Percentiles rank a stretch among this genome's conserved stretches.
Evolutionary conservation across 1,139 yeast genomes (phyloP).

Genomic region (Taiozyma sp.): DNA sequence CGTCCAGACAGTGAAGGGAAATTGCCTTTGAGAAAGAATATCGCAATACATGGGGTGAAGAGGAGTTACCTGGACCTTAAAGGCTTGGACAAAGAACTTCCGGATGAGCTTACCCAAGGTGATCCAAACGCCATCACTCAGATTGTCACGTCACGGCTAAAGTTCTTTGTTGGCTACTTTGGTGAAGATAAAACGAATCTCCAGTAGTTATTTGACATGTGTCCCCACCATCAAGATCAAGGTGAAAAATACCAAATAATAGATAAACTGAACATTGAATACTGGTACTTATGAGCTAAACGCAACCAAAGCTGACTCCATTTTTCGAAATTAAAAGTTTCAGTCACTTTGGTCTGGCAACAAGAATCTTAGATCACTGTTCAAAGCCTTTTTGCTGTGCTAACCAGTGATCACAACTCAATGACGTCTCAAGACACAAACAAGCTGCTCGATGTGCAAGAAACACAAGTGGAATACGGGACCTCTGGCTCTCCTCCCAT

Average conservation of each 20-base stretch:
- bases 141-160: slow-evolving; percentile 29
- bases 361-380: no score
- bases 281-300: not conserved
- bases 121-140: slow-evolving; percentile 1
- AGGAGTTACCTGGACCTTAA: slow-evolving; percentile 33
- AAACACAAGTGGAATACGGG: not conserved
- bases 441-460: not conserved
- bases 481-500: not conserved
- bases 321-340: no score
- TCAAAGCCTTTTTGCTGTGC: no score
- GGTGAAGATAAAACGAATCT: slow-evolving; percentile 25
- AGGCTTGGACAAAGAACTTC: slow-evolving; percentile 35
- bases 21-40: not conserved
- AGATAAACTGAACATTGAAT: no score
- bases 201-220: slow-evolving; percentile 44
- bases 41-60: not conserved
- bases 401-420: no score
- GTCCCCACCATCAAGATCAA: slow-evolving; percentile 24
- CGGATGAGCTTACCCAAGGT: slow-evolving; percentile 11
- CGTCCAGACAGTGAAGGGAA: not conserved
- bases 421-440: not conserved
- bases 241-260: not conserved
- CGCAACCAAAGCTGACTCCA: not conserved
- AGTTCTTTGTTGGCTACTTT: slow-evolving; percentile 26
- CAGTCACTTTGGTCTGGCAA: no score